Base-by-base conservation (phyloP, 352 stramenopile species). In the Phytophthora pini region DNA sequence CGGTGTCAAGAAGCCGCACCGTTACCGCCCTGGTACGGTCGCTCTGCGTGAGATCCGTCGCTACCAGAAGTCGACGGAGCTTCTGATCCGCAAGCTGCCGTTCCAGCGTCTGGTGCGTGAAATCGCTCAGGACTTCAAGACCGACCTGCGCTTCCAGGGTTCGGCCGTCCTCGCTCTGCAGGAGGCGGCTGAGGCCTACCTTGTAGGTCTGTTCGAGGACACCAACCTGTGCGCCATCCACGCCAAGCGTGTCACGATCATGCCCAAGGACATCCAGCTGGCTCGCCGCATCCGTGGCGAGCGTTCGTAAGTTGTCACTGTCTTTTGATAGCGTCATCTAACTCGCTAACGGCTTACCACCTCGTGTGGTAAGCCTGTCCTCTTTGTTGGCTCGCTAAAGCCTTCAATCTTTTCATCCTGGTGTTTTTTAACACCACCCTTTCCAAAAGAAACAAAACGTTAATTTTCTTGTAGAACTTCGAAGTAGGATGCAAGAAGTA, bases 11-110 rank as follows among this genome's bases (percentile, higher is more conserved):
- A 98, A 98, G 84, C 93, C 79, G 20, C 76, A 89, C 72, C 82
- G 88, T 65, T 94, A 92, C 82, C 82, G 83, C 45, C 88, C 87
- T 2, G 93, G 93, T 66, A 89, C 95, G 79, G 70, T 84, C 29
- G 96, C 96, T n/a, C 79, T 99, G 17, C 87, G 90, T 80, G 97
- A 99, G 76, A 99, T 99, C 72, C 86, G 97, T 67, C 77, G 86
- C 44, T 99, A 98, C 82, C 98, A 99, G 86, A 91, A 90, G 58
- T 97, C 83, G 52, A 99, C 97, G 9, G 95, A 99, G 65, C 84
- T 99, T 20, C 72, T 99, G 44, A 85, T 99, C 60, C 93, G 97
- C 52, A 97, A 97, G 78, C 84, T 99, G 20, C 97, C 97, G 27
- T 99, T 99, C 82, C 94, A 97, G 57, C 83, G 97, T 52, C 82